Evolutionary conservation across 106 monocot genomes (phyloP).

Genomic region (Phalaenopsis aphrodite): DNA sequence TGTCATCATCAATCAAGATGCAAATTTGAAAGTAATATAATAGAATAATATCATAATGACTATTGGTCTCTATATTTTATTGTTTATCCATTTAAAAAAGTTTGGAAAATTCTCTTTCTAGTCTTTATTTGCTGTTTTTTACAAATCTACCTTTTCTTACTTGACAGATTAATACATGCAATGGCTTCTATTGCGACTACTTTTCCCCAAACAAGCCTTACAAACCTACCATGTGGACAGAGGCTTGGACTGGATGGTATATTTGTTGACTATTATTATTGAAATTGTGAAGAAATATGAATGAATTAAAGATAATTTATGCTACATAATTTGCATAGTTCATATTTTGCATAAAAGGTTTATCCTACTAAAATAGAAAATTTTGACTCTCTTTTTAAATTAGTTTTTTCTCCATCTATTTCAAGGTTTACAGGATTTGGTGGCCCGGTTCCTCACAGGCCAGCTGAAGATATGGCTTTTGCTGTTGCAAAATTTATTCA

Average conservation of each 20-base stretch:
- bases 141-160: background rate
- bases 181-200: constrained; percentile 78
- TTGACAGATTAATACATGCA: constrained; percentile 80
- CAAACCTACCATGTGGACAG: constrained; percentile 95
- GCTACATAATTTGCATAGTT: no score
- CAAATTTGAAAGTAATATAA: background rate
- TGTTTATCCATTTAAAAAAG: background rate
- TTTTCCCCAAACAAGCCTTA: constrained; percentile 75
- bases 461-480: constrained; percentile 89
- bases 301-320: no score
- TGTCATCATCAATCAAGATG: background rate
- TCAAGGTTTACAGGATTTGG: constrained; percentile 91
- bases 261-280: background rate
- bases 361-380: background rate
- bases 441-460: constrained; percentile 68
- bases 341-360: background rate
- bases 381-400: background rate
- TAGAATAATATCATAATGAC: background rate
- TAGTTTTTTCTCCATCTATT: background rate
- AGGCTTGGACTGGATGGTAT: constrained; percentile 94
- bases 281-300: no score
- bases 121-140: background rate
- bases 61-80: background rate
- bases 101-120: background rate
- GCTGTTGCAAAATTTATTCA: constrained; percentile 88